Percentiles rank a stretch among this genome's conserved stretches.
phyloP scores from a whole-genome alignment of 2,329 filamentous ascomycete species.

The Colletotrichum sp. region DNA sequence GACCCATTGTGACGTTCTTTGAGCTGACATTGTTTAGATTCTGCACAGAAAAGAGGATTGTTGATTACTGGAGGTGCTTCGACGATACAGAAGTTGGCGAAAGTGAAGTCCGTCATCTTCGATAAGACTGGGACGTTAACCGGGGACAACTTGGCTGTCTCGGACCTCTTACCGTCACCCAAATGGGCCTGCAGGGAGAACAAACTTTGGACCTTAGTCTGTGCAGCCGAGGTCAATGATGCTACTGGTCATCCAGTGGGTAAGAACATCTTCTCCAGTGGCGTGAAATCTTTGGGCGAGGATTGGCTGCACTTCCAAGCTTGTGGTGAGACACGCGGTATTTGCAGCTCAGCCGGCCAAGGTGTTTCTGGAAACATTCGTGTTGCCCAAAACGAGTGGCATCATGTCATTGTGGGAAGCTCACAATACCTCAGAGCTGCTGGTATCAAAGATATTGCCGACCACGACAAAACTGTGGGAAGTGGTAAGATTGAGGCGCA shows the following conservation, averaged over 20 bases:
- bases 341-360: not conserved
- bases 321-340: not conserved
- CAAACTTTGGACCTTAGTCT: not conserved
- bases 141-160: not conserved
- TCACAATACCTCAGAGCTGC: not conserved
- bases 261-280: not conserved
- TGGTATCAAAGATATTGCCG: not conserved
- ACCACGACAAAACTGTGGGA: not conserved
- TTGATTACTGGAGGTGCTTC: not conserved
- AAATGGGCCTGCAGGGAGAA: not conserved
- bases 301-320: not conserved
- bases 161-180: not conserved
- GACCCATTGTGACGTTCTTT: not conserved
- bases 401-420: not conserved
- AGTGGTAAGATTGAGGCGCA: not conserved
- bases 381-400: not conserved
- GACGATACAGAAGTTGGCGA: not conserved
- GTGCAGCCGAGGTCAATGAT: not conserved
- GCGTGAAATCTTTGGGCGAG: not conserved
- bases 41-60: not conserved
- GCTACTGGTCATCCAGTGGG: not conserved
- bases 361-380: not conserved
- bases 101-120: not conserved
- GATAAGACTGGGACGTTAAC: not conserved
- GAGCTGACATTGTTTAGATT: not conserved